Evolutionary conservation across 257 asterid genomes (phyloP), one percentile per base, ranked within the genome.

Genomic region (Nemophila menziesii): DNA sequence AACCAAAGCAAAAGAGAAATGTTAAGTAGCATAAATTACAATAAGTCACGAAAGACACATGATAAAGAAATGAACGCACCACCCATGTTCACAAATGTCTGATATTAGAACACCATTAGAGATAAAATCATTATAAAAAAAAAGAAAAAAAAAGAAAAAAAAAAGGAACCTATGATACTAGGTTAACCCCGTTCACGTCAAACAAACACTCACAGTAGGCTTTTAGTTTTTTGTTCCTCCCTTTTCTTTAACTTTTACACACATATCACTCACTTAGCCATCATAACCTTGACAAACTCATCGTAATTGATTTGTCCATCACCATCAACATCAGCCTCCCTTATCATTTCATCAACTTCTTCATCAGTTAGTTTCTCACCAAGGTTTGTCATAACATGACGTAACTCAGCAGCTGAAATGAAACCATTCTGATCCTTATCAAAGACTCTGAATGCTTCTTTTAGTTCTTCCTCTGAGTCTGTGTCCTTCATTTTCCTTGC

Each of bases 321-420:
- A 41, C 46, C 46, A 41, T 41, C 46, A 17, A 41, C 46, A 19
- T 41, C 46, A 41, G 46, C 46, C 13, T 41, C 46, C 46, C 46
- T 41, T 17, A 41, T 41, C 46, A 41, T 41, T 24, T 41, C 46
- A 41, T 41, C 46, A 41, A 41, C 46, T 19, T 41, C 46, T 18
- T 41, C 46, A 18, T 41, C 46, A 19, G 46, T 41, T 13, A 41
- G 46, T 24, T 41, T 41, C 46, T 41, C 46, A 11, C 46, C 46
- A 19, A 41, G 46, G 24, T 41, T 41, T 5, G 46, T 41, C 46
- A 41, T 41, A 22, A 41, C 46, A 17, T 41, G 46, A 8, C 46
- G 46, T 15, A 41, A n/a, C 22, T 41, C 46, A 17, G 46, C 46
- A 18, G 46, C 46, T 17, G 46, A 41, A 18, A 41, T 41, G 46